Evolutionary conservation across 129 eudicot species (phyloP).

Genomic region (Dittrichia graveolens): DNA sequence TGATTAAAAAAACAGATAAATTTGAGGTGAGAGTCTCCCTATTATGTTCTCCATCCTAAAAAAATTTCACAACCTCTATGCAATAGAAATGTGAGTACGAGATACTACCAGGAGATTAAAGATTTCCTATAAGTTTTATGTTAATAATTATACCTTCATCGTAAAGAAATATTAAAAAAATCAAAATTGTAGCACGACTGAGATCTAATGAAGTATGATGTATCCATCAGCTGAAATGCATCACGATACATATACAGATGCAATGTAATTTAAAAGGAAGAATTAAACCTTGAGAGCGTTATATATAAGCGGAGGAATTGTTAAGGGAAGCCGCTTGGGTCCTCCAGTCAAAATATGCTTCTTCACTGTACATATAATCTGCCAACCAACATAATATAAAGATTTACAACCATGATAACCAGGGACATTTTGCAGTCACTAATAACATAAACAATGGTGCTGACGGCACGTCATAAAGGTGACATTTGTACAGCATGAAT

Average conservation of each 20-base stretch:
- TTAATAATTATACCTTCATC: not conserved
- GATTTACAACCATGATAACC: constrained; percentile 25
- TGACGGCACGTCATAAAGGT: constrained; percentile 9
- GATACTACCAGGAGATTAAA: constrained; percentile 5
- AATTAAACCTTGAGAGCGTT: constrained; percentile 77
- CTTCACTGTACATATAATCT: constrained; percentile 83
- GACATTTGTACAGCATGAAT: constrained; percentile 11
- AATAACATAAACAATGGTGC: constrained; percentile 20
- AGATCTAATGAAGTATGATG: not conserved
- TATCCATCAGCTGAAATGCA: not conserved
- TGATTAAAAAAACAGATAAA: too few species aligned
- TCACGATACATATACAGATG: constrained; percentile 18
- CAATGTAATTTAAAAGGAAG: constrained; percentile 2
- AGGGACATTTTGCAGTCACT: constrained; percentile 5
- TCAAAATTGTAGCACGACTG: constrained; percentile 7
- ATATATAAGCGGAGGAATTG: constrained; percentile 89
- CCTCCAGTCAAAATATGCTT: constrained; percentile 91
- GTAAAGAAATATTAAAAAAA: not conserved
- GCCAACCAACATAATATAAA: constrained; percentile 37
- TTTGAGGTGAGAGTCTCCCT: too few species aligned
- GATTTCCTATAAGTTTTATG: not conserved
- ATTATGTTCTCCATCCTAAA: not conserved
- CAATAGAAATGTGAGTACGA: not conserved
- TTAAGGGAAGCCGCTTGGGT: constrained; percentile 80
- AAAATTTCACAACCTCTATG: not conserved